Evolutionary conservation across 2,329 filamentous ascomycete species (phyloP), one percentile per base, ranked within the genome.

Genomic region (Fusarium papillatum): DNA sequence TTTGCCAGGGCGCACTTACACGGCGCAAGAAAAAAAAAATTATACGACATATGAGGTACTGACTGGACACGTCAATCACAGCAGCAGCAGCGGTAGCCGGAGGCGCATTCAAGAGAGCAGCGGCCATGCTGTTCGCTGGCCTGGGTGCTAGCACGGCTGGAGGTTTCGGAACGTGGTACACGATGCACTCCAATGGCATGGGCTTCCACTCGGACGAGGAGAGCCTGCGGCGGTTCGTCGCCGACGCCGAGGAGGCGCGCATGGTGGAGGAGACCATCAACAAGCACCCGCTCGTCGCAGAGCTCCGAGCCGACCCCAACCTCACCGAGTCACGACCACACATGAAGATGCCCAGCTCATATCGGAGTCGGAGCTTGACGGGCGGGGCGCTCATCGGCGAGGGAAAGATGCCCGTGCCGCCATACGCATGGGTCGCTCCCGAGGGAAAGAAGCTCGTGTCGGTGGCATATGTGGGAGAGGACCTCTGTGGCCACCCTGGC

Each of bases 401-500:
- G 0, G 92, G 92, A 38, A 93, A 91, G 83, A 91, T 99, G 72
- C 91, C 91, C 5, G 94, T 98, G 1, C 96, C 96, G 5, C 95
- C 96, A 2, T 88, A 95, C 57, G 90, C 91, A 8, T 98, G 96
- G 89, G 88, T 87, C 66, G 94, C 97, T 77, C 88, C 90, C 26
- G 90, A 88, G 34, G 94, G 95, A 65, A 93, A 92, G 85, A 90
- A 88, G 62, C 86, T 95, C 66, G 91, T 96, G 8, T 91, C 92
- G 17, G 89, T 98, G 50, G 89, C 93, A 65, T 96, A 96, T 81
- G 88, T 98, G 0, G 96, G 96, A 3, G 85, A 89, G 4, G 92
- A 95, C 79, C 87, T 98, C 48, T 98, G 95, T 82, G 96, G 96
- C 2, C 96, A 98, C 83, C 94, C 95, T 8, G 95, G 94, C 4